Percentiles rank a stretch among this genome's conserved stretches.
phyloP scores from a whole-genome alignment of 2,329 filamentous ascomycete genomes.

The Ceratocystis lukuohia region DNA sequence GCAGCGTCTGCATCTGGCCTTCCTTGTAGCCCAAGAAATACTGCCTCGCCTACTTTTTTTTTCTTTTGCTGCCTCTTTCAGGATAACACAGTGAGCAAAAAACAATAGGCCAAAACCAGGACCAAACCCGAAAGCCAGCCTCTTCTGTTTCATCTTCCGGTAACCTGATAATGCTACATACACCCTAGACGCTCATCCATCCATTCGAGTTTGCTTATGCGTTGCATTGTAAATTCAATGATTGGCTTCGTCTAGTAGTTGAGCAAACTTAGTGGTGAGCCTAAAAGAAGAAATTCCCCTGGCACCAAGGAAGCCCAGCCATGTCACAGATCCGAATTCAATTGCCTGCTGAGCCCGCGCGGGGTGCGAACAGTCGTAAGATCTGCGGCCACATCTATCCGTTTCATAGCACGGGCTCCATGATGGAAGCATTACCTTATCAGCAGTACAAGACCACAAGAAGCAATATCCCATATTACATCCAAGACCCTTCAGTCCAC shows the following conservation, averaged over 20 bases:
- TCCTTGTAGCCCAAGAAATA: no score
- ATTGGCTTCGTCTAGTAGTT: not conserved
- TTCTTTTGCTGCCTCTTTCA: not conserved
- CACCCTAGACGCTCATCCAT: not conserved
- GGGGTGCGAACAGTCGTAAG: no score
- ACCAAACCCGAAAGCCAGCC: not conserved
- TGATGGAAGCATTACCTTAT: no score
- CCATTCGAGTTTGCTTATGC: not conserved
- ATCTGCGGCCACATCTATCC: no score
- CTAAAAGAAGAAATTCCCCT: not conserved
- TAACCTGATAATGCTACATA: not conserved
- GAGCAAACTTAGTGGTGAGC: not conserved
- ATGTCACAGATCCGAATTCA: no score
- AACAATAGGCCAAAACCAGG: not conserved
- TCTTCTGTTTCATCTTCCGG: not conserved
- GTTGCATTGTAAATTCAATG: not conserved
- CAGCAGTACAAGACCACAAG: no score
- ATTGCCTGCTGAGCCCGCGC: no score
- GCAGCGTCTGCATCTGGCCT: not conserved
- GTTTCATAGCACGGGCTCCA: no score
- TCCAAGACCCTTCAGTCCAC: no score
- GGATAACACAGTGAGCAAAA: not conserved
- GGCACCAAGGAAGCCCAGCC: not conserved
- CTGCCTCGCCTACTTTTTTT: no score
- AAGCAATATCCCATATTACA: no score